Evolutionary conservation across 352 stramenopile species (phyloP), one percentile per base, ranked within the genome.

Genomic region (Halophytophthora batemanensis): DNA sequence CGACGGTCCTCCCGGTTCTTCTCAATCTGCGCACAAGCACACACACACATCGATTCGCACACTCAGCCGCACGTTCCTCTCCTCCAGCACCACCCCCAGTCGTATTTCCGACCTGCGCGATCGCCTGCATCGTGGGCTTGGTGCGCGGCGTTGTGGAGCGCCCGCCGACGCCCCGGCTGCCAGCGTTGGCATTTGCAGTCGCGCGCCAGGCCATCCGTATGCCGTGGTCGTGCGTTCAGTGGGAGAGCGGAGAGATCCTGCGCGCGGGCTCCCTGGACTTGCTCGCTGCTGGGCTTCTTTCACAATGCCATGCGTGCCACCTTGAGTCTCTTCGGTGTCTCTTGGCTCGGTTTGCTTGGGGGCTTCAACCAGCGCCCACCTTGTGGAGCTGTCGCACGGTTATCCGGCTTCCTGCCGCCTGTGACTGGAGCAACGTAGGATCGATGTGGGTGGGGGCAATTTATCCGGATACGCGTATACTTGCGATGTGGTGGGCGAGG

Each of bases 1-100:
- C 86, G 77, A 3, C 86, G 78, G 56, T 92, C 81, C 56, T 95
- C 83, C 21, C 86, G 74, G 35, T 95, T 90, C 51, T 87, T 81
- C 53, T 92, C 82, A 34, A 96, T 93, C 79, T 93, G 51, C 1
- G 25, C 25, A 31, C 25, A n/a, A n/a, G n/a, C n/a, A n/a, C n/a
- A n/a, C n/a, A n/a, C n/a, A n/a, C n/a, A n/a, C n/a, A n/a, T n/a
- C n/a, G n/a, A n/a, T n/a, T n/a, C n/a, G n/a, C n/a, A n/a, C n/a
- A n/a, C n/a, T n/a, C n/a, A n/a, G n/a, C n/a, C n/a, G n/a, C n/a
- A n/a, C n/a, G n/a, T n/a, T n/a, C n/a, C n/a, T n/a, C n/a, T n/a
- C n/a, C n/a, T n/a, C n/a, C n/a, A n/a, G n/a, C n/a, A n/a, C n/a
- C n/a, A n/a, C n/a, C n/a, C n/a, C n/a, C n/a, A n/a, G n/a, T n/a